Conservation (phyloP, 192 early-diverging fungal species). For the Chytriomyces hyalinus region DNA sequence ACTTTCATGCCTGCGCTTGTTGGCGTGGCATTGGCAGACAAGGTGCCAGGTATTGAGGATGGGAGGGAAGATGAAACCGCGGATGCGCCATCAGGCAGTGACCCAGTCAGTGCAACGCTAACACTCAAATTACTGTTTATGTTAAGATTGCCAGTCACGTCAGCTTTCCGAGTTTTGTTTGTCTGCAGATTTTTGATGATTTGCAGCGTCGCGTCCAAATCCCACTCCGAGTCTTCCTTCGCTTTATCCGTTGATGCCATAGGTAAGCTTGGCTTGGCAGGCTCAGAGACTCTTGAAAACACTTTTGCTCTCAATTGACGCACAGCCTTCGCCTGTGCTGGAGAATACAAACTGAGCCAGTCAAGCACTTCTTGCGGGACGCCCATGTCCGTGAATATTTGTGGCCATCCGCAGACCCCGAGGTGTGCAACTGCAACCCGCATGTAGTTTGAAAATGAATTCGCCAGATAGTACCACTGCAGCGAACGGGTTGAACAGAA, state of each 20-base stretch:
- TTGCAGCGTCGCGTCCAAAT: slow-evolving; percentile 7
- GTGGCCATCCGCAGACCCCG: slow-evolving; percentile 47
- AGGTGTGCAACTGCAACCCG: slow-evolving; percentile 42
- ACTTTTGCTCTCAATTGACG: slow-evolving; percentile 4
- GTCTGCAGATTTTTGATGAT: not conserved
- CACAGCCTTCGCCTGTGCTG: slow-evolving; percentile 5
- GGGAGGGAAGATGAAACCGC: no score
- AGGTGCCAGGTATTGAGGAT: no score
- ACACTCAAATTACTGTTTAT: no score
- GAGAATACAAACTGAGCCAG: slow-evolving; percentile 35
- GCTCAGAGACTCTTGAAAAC: not conserved
- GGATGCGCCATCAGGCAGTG: no score
- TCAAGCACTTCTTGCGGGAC: slow-evolving; percentile 24
- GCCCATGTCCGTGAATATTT: slow-evolving; percentile 31
- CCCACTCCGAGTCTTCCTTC: slow-evolving; percentile 14
- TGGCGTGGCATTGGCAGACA: no score
- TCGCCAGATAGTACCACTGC: slow-evolving; percentile 27
- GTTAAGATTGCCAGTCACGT: no score
- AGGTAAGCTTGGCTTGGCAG: not conserved
- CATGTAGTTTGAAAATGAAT: slow-evolving; percentile 41
- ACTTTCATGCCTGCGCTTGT: no score
- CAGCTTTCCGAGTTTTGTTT: not conserved
- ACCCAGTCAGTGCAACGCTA: no score
- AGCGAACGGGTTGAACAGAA: slow-evolving; percentile 17
- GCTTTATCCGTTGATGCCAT: not conserved